Percentiles rank a stretch among this genome's conserved stretches.
Evolutionary conservation across 2,329 filamentous ascomycete genomes (phyloP).

Genomic region (Paracoccidioides lutzii): DNA sequence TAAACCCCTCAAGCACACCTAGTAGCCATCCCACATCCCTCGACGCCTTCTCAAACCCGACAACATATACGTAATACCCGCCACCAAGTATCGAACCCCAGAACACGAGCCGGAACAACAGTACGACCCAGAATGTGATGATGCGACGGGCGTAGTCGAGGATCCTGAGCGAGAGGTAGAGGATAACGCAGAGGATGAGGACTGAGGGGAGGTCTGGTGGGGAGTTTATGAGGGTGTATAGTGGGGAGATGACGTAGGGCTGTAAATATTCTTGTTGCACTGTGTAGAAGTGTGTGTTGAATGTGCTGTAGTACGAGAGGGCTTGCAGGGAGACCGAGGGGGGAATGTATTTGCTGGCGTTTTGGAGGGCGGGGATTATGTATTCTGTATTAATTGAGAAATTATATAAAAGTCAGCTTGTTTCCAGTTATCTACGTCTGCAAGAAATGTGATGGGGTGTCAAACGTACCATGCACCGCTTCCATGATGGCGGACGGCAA

Average conservation of each 20-base stretch:
- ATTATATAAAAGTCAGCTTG: too few relatives aligned
- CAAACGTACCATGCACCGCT: slow-evolving; percentile 9
- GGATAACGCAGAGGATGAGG: slow-evolving; percentile 42
- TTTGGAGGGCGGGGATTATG: slow-evolving; percentile 12
- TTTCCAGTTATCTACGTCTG: neutral
- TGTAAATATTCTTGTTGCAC: slow-evolving; percentile 32
- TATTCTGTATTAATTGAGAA: slow-evolving; percentile 8
- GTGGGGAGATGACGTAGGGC: slow-evolving; percentile 35
- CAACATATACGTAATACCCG: slow-evolving; percentile 41
- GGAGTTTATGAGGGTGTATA: slow-evolving; percentile 23
- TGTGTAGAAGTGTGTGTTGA: slow-evolving; percentile 12
- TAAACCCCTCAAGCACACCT: slow-evolving; percentile 52
- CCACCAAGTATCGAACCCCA: slow-evolving; percentile 48
- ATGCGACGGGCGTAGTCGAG: slow-evolving; percentile 57
- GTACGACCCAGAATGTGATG: slow-evolving; percentile 62
- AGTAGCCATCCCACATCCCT: slow-evolving; percentile 39
- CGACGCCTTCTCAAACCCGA: slow-evolving; percentile 23
- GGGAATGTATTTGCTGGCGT: slow-evolving; percentile 7
- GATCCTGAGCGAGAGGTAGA: slow-evolving; percentile 53
- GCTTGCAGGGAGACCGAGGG: slow-evolving; percentile 12
- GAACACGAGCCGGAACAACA: slow-evolving; percentile 50
- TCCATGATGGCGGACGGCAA: slow-evolving; percentile 1
- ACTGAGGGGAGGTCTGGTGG: slow-evolving; percentile 26
- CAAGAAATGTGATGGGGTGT: neutral
- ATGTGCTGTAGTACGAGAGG: slow-evolving; percentile 11